Base-by-base conservation (phyloP, 148 eudicot species). In the Arbutus unedo region DNA sequence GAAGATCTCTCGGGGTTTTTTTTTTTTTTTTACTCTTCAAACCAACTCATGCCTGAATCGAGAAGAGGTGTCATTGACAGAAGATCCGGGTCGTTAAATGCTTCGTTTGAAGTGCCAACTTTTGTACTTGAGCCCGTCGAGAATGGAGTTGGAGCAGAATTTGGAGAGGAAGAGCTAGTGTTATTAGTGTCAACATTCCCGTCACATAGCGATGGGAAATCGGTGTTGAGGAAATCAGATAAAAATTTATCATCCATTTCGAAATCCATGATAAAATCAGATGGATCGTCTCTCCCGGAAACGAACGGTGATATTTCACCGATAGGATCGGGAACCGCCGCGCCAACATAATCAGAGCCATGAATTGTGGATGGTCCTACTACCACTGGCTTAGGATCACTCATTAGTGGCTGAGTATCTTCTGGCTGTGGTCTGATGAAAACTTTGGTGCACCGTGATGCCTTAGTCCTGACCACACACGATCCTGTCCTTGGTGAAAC, bases 221-320 rank as follows among this genome's bases (percentile, higher is more conserved):
- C 87, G 6, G 41, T 13, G 55, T 67, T 62, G 47, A 76, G 77
- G 2, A 66, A 18, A 76, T 66, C 76, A 0, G 86, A 66, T 2
- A 81, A 43, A 41, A 84, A 84, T 15, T 77, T 76, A 10, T 84
- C 86, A 16, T 81, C 84, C 81, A 76, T 55, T 6, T 81, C 68
- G 50, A 64, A 59, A 57, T 85, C 68, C 67, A 81, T 16, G 7
- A 55, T 11, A 56, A 62, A 45, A 31, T 76, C 81, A 6, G 21
- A 72, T 5, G 80, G 45, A 25, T 73, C 54, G 3, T 50, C 49
- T 1, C 38, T 45, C 1, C 8, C 23, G 10, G 18, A n/a, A 44
- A 13, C 4, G n/a, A 59, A 82, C 0, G 23, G 31, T 6, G 49
- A 38, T 16, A 74, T 23, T 0, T 44, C 50, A 2, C 6, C 6